A percentile compares a stretch with the other conserved stretches of the same genome.
phyloP scores from a whole-genome alignment of 768 basidiomycete genomes.

The Rickenella mellea region DNA sequence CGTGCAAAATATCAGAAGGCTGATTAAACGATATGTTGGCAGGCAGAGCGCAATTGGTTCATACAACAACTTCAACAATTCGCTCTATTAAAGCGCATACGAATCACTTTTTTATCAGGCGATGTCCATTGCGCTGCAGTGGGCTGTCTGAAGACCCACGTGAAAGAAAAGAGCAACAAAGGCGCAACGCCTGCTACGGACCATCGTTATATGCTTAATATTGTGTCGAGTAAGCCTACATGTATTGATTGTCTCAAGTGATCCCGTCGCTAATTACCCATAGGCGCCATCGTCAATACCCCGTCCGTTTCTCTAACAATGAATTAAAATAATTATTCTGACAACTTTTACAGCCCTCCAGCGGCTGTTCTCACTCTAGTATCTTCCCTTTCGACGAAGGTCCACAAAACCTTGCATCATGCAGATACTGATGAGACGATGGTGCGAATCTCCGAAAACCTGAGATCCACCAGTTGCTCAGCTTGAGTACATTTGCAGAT shows the following conservation, averaged over 20 bases:
- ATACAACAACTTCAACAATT: conserved; percentile 71
- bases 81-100: conserved; percentile 48
- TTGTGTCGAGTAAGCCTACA: conserved; percentile 57
- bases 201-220: conserved; percentile 84
- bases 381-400: conserved; percentile 66
- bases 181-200: conserved; percentile 50
- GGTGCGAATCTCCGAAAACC: conserved; percentile 30
- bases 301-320: conserved; percentile 43
- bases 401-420: conserved; percentile 79
- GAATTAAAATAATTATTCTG: neutral
- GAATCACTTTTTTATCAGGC: conserved; percentile 83
- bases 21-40: conserved; percentile 9
- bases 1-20: neutral
- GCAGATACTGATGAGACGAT: conserved; percentile 80
- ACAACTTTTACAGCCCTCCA: conserved; percentile 43
- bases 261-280: conserved; percentile 2
- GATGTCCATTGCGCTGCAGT: conserved; percentile 93
- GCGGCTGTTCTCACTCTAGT: conserved; percentile 70
- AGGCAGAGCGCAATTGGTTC: conserved; percentile 89
- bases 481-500: conserved; percentile 30
- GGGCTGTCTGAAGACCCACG: conserved; percentile 64
- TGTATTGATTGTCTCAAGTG: neutral
- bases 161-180: conserved; percentile 33
- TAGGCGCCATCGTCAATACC: conserved; percentile 92
- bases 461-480: neutral